phyloP scores from a whole-genome alignment of 2,329 filamentous ascomycete species.

The Diaporthe sp. region DNA sequence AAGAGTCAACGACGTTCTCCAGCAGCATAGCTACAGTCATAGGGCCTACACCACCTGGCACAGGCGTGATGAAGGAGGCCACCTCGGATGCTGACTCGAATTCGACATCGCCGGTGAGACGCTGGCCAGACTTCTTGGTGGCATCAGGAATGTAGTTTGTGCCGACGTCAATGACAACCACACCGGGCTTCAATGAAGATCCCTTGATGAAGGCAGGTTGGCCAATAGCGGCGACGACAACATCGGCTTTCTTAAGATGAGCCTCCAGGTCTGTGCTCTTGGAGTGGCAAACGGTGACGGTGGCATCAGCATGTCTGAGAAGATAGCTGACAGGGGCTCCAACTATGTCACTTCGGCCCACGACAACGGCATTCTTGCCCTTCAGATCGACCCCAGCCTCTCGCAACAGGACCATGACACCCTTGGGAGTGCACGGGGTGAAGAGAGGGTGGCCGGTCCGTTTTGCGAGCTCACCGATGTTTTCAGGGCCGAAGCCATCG shows the following conservation, averaged over 20 bases:
- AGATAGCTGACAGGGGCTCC: slow-evolving; percentile 97
- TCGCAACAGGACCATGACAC: slow-evolving; percentile 91
- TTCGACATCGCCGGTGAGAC: slow-evolving; percentile 95
- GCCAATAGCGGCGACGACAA: slow-evolving; percentile 93
- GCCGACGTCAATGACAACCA: slow-evolving; percentile 96
- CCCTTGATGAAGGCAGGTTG: slow-evolving; percentile 90
- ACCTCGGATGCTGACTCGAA: slow-evolving; percentile 87
- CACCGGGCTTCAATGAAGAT: slow-evolving; percentile 94
- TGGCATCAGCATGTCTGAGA: slow-evolving; percentile 94
- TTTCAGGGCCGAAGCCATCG: slow-evolving; percentile 92
- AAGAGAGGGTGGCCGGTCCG: slow-evolving; percentile 91
- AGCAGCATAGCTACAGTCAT: slow-evolving; percentile 99
- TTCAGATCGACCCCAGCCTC: slow-evolving; percentile 85
- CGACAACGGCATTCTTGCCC: slow-evolving; percentile 94
- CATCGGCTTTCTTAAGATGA: slow-evolving; percentile 85
- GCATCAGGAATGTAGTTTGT: slow-evolving; percentile 95
- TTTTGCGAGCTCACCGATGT: slow-evolving; percentile 98
- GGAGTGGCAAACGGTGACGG: slow-evolving; percentile 96
- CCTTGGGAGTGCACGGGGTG: slow-evolving; percentile 95
- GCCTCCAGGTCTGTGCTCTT: slow-evolving; percentile 80
- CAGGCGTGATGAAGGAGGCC: slow-evolving; percentile 93
- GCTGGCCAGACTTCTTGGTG: slow-evolving; percentile 90
- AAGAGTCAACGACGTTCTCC: slow-evolving; percentile 92
- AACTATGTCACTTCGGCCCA: slow-evolving; percentile 96
- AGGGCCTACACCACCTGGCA: slow-evolving; percentile 95